Conservation (phyloP, 768 basidiomycete genomes). For the Gloeopeniophorella convolvens region DNA sequence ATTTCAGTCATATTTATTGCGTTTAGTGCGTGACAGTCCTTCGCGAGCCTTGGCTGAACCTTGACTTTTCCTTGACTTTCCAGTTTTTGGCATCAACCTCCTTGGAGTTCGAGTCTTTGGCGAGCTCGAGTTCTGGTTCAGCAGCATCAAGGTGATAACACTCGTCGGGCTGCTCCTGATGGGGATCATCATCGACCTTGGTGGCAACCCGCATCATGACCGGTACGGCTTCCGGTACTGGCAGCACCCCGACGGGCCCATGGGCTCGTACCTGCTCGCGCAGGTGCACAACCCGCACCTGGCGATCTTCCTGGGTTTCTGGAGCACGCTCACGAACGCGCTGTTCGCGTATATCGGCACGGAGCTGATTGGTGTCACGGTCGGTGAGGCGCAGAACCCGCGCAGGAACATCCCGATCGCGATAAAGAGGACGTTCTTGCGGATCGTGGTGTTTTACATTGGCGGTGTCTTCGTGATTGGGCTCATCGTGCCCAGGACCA, state of each 20-base stretch:
- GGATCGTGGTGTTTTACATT: constrained; percentile 58
- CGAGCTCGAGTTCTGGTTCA: constrained; percentile 71
- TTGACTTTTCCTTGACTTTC: neutral
- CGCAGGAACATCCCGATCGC: constrained; percentile 67
- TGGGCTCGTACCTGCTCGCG: constrained; percentile 45
- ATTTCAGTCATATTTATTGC: constrained; percentile 48
- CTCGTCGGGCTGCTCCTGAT: constrained; percentile 44
- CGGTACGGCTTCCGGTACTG: constrained; percentile 33
- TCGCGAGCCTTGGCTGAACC: neutral
- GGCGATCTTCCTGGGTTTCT: constrained; percentile 63
- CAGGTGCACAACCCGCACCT: constrained; percentile 44
- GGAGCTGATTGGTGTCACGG: constrained; percentile 66
- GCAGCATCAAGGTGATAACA: constrained; percentile 55
- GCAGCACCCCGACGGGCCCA: constrained; percentile 48
- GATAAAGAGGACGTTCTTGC: constrained; percentile 58
- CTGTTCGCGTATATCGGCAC: constrained; percentile 67
- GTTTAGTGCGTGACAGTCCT: constrained; percentile 37
- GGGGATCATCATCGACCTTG: constrained; percentile 35
- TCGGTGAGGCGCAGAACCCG: constrained; percentile 60
- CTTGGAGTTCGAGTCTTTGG: constrained; percentile 62
- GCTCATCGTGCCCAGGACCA: constrained; percentile 57
- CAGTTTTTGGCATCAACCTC: constrained; percentile 51
- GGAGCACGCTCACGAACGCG: constrained; percentile 63
- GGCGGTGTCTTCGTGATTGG: constrained; percentile 68
- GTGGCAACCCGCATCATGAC: constrained; percentile 36